A percentile compares a stretch with the other conserved stretches of the same genome.
Evolutionary conservation across 768 basidiomycete species (phyloP).

Genomic region (Sporobolomyces phaffii): DNA sequence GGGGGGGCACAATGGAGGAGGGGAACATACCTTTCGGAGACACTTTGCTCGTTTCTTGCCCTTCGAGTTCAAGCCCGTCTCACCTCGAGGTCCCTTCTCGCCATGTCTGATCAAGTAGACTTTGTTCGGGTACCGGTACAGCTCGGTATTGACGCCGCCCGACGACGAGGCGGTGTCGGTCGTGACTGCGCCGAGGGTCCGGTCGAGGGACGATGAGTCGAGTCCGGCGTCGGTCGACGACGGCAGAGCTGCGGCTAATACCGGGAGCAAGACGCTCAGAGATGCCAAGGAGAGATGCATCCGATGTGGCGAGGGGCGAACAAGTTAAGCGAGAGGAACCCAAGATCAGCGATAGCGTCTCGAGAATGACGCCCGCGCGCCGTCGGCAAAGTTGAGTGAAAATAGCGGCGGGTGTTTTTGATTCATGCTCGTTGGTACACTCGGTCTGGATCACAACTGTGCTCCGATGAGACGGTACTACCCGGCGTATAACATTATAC

Average conservation of each 20-base stretch:
- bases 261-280: not conserved
- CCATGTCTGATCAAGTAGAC: conserved; percentile 36
- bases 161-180: not conserved
- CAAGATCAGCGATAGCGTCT: too few species aligned
- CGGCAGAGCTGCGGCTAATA: not conserved
- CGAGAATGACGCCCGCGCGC: too few species aligned
- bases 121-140: conserved; percentile 19
- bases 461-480: too few species aligned
- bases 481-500: too few species aligned
- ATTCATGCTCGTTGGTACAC: too few species aligned
- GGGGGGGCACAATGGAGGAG: not conserved
- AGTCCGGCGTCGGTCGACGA: not conserved
- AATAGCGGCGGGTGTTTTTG: too few species aligned
- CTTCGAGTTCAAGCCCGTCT: conserved; percentile 9
- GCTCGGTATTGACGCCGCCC: not conserved
- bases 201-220: not conserved
- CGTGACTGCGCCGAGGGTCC: too few species aligned
- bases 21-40: conserved; percentile 15
- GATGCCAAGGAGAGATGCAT: not conserved
- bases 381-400: too few species aligned
- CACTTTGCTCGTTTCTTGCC: conserved; percentile 37
- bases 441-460: too few species aligned
- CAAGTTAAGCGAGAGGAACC: not conserved
- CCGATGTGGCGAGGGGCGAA: not conserved
- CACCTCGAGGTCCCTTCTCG: conserved; percentile 24